phyloP scores from a whole-genome alignment of 148 eudicot species.

The Cornus controversa region DNA sequence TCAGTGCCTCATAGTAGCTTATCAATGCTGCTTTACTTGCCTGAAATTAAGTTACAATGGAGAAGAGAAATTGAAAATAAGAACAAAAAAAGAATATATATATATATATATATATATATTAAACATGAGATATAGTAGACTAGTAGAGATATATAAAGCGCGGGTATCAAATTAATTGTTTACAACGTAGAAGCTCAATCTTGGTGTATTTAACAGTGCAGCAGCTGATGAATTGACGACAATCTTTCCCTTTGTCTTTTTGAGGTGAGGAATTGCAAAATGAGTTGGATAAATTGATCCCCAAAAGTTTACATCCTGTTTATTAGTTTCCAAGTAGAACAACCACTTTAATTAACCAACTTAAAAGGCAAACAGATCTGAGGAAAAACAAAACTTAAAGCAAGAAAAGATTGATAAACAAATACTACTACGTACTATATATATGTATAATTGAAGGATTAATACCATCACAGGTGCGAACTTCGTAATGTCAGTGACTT shows the following conservation, averaged over 20 bases:
- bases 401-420: background rate
- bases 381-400: no score
- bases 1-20: slow-evolving; percentile 26
- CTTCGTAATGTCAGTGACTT: slow-evolving; percentile 9
- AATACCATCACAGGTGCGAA: slow-evolving; percentile 17
- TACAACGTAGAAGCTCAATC: slow-evolving; percentile 13
- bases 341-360: background rate
- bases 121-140: no score
- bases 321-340: no score
- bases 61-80: background rate
- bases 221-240: slow-evolving; percentile 11
- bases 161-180: background rate
- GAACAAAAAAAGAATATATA: background rate
- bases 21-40: slow-evolving; percentile 27
- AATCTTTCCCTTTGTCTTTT: slow-evolving; percentile 20
- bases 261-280: slow-evolving; percentile 24
- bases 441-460: no score
- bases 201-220: slow-evolving; percentile 11
- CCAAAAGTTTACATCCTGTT: slow-evolving; percentile 28
- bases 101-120: background rate
- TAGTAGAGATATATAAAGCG: no score
- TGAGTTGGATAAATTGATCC: slow-evolving; percentile 21
- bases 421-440: background rate
- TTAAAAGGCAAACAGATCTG: background rate
- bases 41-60: background rate